Percentiles rank a stretch among this genome's conserved stretches.
Evolutionary conservation across 1,284 basidiomycete genomes (phyloP).

Genomic region (Mycena sp.): DNA sequence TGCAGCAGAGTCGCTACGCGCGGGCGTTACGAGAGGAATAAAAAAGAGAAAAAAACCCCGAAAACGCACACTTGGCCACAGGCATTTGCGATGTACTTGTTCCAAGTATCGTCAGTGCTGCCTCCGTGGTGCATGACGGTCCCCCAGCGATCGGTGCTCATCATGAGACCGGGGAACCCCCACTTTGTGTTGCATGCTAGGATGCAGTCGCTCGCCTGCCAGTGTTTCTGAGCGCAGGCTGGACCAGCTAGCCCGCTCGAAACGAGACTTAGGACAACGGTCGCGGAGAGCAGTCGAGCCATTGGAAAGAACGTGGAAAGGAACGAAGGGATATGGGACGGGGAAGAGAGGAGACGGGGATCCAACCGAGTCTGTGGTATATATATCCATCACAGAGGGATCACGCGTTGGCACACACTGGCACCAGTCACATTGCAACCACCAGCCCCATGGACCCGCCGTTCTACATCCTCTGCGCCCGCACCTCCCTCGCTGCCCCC

Average conservation of each 20-base stretch:
- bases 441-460: constrained; percentile 2
- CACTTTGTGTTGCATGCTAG: constrained; percentile 54
- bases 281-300: constrained; percentile 51
- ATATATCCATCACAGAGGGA: too few relatives aligned
- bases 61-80: constrained; percentile 16
- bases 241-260: constrained; percentile 57
- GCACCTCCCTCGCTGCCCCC: background rate
- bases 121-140: constrained; percentile 48
- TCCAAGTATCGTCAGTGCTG: constrained; percentile 1
- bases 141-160: constrained; percentile 66
- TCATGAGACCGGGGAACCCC: constrained; percentile 60
- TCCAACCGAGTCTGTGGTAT: too few relatives aligned
- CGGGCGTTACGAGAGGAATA: background rate
- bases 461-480: constrained; percentile 8
- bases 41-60: background rate
- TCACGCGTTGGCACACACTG: background rate
- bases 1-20: constrained; percentile 5
- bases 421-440: too few relatives aligned
- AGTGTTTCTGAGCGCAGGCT: constrained; percentile 55
- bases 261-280: constrained; percentile 50
- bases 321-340: constrained; percentile 49
- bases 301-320: constrained; percentile 43
- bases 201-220: constrained; percentile 49
- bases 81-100: constrained; percentile 16
- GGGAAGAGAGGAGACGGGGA: constrained; percentile 36